These are phyloP conservation scores for Mortierella sp. DNA, from an alignment of 371 early-diverging fungal genomes.

Conservation along the genomic window DNA sequence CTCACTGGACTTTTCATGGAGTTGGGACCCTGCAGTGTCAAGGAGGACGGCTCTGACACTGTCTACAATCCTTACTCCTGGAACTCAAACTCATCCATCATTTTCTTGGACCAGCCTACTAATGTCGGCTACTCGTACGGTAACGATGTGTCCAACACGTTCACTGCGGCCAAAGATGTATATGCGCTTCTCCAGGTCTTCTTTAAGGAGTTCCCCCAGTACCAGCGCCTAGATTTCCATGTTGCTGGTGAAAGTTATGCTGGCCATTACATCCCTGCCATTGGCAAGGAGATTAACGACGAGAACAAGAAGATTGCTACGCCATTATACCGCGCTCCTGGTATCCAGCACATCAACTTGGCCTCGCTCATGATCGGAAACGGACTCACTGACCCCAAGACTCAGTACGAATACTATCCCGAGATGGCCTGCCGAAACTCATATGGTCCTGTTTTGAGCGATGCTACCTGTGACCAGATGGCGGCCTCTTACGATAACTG, in stretches of 20 bases:
- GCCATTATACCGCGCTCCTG: slow-evolving; percentile 55
- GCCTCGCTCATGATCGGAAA: slow-evolving; percentile 91
- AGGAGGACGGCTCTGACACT: slow-evolving; percentile 69
- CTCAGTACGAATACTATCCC: slow-evolving; percentile 93
- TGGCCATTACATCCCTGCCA: slow-evolving; percentile 87
- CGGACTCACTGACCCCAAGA: slow-evolving; percentile 90
- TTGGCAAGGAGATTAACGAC: slow-evolving; percentile 77
- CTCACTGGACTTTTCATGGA: slow-evolving; percentile 89
- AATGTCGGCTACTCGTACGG: slow-evolving; percentile 84
- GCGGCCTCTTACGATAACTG: slow-evolving; percentile 80
- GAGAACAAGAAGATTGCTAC: slow-evolving; percentile 69
- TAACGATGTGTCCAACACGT: slow-evolving; percentile 62
- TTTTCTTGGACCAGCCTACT: slow-evolving; percentile 91
- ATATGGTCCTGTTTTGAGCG: slow-evolving; percentile 80
- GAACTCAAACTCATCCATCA: slow-evolving; percentile 84
- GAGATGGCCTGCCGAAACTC: slow-evolving; percentile 87
- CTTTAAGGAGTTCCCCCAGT: slow-evolving; percentile 75
- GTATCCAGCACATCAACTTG: slow-evolving; percentile 75
- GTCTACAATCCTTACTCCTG: slow-evolving; percentile 74
- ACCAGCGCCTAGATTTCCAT: slow-evolving; percentile 65
- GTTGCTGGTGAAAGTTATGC: slow-evolving; percentile 79
- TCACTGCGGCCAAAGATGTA: slow-evolving; percentile 69
- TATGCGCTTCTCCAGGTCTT: slow-evolving; percentile 80
- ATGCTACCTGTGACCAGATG: slow-evolving; percentile 79
- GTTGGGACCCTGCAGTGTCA: slow-evolving; percentile 80